A percentile compares a stretch with the other conserved stretches of the same genome.
Evolutionary conservation across 768 basidiomycete genomes (phyloP).

Genomic region (Rubroboletus satanas): DNA sequence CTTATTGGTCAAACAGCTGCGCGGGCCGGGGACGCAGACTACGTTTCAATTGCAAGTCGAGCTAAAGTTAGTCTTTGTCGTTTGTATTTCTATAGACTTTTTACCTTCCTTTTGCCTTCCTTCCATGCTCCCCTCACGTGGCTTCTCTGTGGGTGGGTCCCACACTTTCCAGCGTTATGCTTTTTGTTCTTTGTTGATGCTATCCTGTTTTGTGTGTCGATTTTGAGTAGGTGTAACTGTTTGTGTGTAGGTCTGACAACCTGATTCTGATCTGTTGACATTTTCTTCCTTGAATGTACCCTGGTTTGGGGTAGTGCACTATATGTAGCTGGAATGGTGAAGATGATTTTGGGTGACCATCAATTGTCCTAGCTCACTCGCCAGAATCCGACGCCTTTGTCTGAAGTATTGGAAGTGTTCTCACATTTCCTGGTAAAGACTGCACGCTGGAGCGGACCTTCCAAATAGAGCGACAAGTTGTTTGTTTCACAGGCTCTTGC

Average conservation of each 20-base stretch:
- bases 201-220: conserved; percentile 2
- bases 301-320: background rate
- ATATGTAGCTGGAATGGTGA: too few species aligned
- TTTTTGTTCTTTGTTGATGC: conserved; percentile 1
- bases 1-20: conserved; percentile 31
- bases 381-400: background rate
- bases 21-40: conserved; percentile 19
- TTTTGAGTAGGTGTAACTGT: background rate
- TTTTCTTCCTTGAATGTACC: background rate
- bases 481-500: conserved; percentile 32
- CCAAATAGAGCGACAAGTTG: conserved; percentile 19
- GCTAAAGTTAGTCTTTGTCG: background rate
- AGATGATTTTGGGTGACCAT: background rate
- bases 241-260: conserved; percentile 6
- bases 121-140: background rate
- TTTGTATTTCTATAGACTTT: background rate
- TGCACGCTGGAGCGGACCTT: conserved; percentile 1
- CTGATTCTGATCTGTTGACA: background rate
- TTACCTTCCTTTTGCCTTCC: background rate
- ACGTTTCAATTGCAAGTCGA: conserved; percentile 17
- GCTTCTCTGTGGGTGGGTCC: background rate
- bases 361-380: background rate
- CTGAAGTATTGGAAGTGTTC: background rate
- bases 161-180: background rate
- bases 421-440: background rate